These are phyloP conservation scores for Didymella glomerata DNA, from an alignment of 2,329 filamentous ascomycete genomes.

Conservation along the genomic window DNA sequence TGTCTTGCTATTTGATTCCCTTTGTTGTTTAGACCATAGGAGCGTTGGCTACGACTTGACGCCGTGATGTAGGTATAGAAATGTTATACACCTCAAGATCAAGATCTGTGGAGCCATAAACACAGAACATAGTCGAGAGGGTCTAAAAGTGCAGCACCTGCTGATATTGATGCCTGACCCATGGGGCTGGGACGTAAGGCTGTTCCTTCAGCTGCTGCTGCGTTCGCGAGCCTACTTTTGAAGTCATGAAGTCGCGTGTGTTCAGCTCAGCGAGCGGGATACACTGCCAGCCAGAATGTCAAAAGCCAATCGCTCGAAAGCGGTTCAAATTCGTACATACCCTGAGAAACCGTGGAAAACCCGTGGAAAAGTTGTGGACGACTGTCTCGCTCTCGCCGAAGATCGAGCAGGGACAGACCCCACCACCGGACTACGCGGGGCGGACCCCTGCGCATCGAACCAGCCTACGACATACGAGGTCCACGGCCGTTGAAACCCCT, in stretches of 20 bases:
- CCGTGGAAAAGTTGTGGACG: not conserved
- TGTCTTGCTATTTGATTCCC: slow-evolving; percentile 12
- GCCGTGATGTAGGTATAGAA: slow-evolving; percentile 24
- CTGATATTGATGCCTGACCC: not conserved
- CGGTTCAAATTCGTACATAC: not conserved
- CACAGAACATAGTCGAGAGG: not conserved
- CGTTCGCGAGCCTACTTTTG: not conserved
- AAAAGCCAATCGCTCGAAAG: not conserved
- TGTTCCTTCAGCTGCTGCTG: not conserved
- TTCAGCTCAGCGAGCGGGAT: not conserved
- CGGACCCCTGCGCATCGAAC: not conserved
- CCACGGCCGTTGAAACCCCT: slow-evolving; percentile 1
- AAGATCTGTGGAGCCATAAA: not conserved
- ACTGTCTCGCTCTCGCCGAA: not conserved
- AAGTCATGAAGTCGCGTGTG: not conserved
- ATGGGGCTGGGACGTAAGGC: not conserved
- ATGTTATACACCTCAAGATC: slow-evolving; percentile 5
- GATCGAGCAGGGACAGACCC: not conserved
- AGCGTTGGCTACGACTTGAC: slow-evolving; percentile 23
- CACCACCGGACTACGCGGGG: slow-evolving; percentile 2
- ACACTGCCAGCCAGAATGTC: not conserved
- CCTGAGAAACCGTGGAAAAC: not conserved
- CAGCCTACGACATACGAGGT: slow-evolving; percentile 2
- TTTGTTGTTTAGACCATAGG: slow-evolving; percentile 19
- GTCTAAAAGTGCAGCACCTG: not conserved